phyloP scores from a whole-genome alignment of 2,329 filamentous ascomycete species.

The Trichoderma hamatum region DNA sequence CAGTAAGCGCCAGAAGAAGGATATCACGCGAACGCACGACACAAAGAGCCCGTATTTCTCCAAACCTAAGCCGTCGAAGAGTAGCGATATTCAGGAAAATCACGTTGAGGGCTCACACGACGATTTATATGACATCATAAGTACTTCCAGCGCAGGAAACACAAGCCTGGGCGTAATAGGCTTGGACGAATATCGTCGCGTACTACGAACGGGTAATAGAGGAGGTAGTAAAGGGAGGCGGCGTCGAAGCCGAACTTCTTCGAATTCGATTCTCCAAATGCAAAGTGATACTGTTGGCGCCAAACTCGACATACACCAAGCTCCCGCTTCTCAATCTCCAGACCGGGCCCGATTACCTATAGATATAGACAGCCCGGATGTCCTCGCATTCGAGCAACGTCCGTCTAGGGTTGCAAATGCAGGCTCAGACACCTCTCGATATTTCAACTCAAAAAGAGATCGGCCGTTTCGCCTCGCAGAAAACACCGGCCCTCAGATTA shows the following conservation, averaged over 20 bases:
- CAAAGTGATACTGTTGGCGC: not conserved
- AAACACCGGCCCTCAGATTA: slow-evolving; percentile 27
- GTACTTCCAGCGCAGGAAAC: slow-evolving; percentile 26
- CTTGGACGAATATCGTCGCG: slow-evolving; percentile 33
- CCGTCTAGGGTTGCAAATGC: slow-evolving; percentile 30
- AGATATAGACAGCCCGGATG: slow-evolving; percentile 34
- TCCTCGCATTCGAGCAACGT: slow-evolving; percentile 28
- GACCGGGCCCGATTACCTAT: not conserved
- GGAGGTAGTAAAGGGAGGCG: not conserved
- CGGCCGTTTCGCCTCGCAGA: slow-evolving; percentile 13
- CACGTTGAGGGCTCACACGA: slow-evolving; percentile 2
- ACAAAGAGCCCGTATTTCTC: slow-evolving; percentile 13
- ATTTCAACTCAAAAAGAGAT: slow-evolving; percentile 21
- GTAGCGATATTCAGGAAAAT: slow-evolving; percentile 1
- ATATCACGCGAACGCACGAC: not conserved
- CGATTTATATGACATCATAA: slow-evolving; percentile 25
- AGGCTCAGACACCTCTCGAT: slow-evolving; percentile 32
- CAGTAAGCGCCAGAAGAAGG: slow-evolving; percentile 33
- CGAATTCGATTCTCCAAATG: not conserved
- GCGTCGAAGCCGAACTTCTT: slow-evolving; percentile 18
- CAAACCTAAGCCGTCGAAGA: not conserved
- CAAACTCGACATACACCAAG: not conserved
- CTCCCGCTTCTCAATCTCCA: not conserved
- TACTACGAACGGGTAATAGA: slow-evolving; percentile 13
- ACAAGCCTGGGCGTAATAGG: not conserved